A percentile compares a stretch with the other conserved stretches of the same genome.
Evolutionary conservation across 352 stramenopile species (phyloP).

Genomic region (Globisporangium uncinulatum): DNA sequence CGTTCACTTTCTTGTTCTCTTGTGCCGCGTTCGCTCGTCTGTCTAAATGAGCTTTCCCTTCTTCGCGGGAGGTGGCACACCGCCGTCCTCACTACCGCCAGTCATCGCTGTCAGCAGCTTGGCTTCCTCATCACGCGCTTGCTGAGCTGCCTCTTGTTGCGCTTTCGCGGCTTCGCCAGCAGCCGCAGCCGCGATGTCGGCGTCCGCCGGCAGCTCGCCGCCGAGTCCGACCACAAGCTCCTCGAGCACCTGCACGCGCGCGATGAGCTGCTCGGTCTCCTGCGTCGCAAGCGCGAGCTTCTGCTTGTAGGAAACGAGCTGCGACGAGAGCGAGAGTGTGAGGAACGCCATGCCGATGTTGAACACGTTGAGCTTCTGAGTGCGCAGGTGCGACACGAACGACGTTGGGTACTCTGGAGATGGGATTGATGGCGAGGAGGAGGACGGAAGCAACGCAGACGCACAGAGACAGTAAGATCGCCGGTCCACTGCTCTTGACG

Average conservation of each 20-base stretch:
- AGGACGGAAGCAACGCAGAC: background rate
- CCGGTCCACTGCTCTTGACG: no score
- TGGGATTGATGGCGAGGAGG: slow-evolving; percentile 1
- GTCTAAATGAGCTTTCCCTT: slow-evolving; percentile 69
- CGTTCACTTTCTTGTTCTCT: background rate
- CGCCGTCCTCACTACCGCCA: slow-evolving; percentile 15
- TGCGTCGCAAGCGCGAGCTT: slow-evolving; percentile 31
- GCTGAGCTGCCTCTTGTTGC: slow-evolving; percentile 36
- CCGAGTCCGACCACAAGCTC: slow-evolving; percentile 58
- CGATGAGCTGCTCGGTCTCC: slow-evolving; percentile 36
- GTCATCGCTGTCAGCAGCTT: slow-evolving; percentile 27
- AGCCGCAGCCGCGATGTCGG: slow-evolving; percentile 26
- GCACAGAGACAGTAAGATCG: no score
- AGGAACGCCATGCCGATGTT: slow-evolving; percentile 82
- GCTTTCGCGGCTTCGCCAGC: slow-evolving; percentile 18
- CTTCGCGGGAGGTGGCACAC: slow-evolving; percentile 15
- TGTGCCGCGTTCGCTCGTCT: background rate
- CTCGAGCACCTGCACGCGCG: slow-evolving; percentile 51
- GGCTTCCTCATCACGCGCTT: slow-evolving; percentile 39
- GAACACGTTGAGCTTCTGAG: slow-evolving; percentile 82
- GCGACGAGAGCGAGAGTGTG: slow-evolving; percentile 79
- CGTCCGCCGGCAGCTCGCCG: slow-evolving; percentile 48
- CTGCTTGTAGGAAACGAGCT: slow-evolving; percentile 76
- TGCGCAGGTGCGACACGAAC: slow-evolving; percentile 72
- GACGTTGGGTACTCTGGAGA: slow-evolving; percentile 68